Percentiles rank a stretch among this genome's conserved stretches.
Evolutionary conservation across 257 asterid species (phyloP).

Genomic region (Anisodus tanguticus): DNA sequence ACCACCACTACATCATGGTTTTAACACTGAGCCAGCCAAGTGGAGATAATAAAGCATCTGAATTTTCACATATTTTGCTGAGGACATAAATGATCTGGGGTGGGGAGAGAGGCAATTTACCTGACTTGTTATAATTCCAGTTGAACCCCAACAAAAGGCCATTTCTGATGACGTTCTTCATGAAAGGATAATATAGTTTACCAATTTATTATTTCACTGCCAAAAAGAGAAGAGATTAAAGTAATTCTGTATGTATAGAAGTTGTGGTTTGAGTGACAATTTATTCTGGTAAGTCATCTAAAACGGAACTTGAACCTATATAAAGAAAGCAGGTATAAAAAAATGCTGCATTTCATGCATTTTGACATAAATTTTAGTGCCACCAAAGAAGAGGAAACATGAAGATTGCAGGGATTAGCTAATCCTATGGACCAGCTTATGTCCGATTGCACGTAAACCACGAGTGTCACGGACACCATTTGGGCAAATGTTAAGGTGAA

Average conservation of each 20-base stretch:
- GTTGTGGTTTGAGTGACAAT: not conserved
- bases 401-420: conserved; percentile 55
- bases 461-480: conserved; percentile 61
- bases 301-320: not conserved
- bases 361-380: conserved; percentile 19
- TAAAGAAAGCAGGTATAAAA: not conserved
- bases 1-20: not conserved
- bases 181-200: not conserved
- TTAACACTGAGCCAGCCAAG: not conserved
- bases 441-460: conserved; percentile 68
- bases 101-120: too few species aligned
- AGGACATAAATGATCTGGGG: not conserved
- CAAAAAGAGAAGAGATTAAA: not conserved
- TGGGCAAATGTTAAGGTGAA: conserved; percentile 66
- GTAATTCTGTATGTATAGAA: not conserved
- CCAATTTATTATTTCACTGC: not conserved
- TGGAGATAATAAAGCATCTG: not conserved
- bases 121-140: too few species aligned
- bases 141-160: not conserved
- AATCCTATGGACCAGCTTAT: conserved; percentile 74
- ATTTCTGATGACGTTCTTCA: not conserved
- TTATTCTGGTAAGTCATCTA: conserved; percentile 3
- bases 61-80: not conserved
- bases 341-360: not conserved
- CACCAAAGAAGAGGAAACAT: conserved; percentile 58